Percentiles rank a stretch among this genome's conserved stretches.
Conservation (phyloP, 805 yeast species). For the Starmerella bombi region DNA sequence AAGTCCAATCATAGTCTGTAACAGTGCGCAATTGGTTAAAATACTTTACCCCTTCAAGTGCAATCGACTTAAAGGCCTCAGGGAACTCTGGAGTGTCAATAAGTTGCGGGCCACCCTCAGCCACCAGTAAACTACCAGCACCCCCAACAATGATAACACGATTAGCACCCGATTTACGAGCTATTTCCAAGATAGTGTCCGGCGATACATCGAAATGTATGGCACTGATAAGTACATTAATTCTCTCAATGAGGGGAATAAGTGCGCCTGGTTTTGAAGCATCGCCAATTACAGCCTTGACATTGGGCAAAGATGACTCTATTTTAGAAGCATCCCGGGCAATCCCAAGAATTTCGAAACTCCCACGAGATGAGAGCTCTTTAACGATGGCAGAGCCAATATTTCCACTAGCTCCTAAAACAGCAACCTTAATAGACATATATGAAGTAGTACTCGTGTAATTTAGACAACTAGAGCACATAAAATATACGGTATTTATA, state of each 20-base stretch:
- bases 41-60: conserved; percentile 5
- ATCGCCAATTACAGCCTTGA: conserved; percentile 9
- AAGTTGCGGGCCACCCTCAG: conserved; percentile 12
- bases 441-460: too few species aligned
- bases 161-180: conserved; percentile 10
- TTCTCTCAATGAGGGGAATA: conserved; percentile 5
- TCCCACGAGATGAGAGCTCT: conserved; percentile 10
- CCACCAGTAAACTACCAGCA: conserved; percentile 9
- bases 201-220: conserved; percentile 6
- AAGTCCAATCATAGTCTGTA: conserved; percentile 12
- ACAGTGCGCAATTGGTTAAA: conserved; percentile 1
- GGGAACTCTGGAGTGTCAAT: conserved; percentile 14
- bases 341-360: conserved; percentile 7
- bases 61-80: conserved; percentile 6
- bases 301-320: conserved; percentile 1
- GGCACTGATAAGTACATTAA: conserved; percentile 11
- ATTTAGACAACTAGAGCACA: too few species aligned
- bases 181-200: conserved; percentile 1
- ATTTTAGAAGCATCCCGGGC: conserved; percentile 12
- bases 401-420: conserved; percentile 22
- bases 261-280: conserved; percentile 10
- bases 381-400: conserved; percentile 26
- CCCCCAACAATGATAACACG: conserved; percentile 14
- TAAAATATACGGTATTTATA: too few species aligned
- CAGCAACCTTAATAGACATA: conserved; percentile 11